Conservation (phyloP, 257 asterid species). For the Capsicum chinense region DNA sequence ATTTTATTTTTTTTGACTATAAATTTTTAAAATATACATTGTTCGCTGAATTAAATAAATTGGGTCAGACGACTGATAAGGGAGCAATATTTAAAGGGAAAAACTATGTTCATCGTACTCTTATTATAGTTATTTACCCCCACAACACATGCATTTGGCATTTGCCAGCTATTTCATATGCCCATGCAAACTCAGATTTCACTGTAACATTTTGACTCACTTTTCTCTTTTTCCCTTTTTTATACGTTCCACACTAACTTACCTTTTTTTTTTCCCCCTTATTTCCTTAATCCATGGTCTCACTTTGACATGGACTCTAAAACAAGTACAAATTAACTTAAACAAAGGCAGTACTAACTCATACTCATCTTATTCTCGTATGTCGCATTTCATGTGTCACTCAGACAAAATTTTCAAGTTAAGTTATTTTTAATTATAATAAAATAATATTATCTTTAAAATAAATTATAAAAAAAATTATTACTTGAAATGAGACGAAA, state of each 20-base stretch:
- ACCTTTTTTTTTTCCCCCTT: neutral
- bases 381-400: no score
- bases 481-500: no score
- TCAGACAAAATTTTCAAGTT: no score
- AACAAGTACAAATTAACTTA: neutral
- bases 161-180: conserved; percentile 16
- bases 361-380: no score
- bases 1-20: no score
- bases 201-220: neutral
- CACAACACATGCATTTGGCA: conserved; percentile 2
- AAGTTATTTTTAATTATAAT: no score
- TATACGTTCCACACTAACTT: neutral
- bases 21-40: no score
- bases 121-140: neutral
- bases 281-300: neutral
- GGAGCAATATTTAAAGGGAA: neutral
- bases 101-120: neutral
- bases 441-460: no score
- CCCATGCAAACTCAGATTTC: conserved; percentile 16
- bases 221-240: neutral
- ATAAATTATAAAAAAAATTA: no score
- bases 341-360: neutral
- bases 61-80: no score
- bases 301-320: neutral
- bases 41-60: no score